These are phyloP conservation scores for Isabelozyma rhagii DNA, from an alignment of 805 yeast genomes.

Conservation along the genomic window DNA sequence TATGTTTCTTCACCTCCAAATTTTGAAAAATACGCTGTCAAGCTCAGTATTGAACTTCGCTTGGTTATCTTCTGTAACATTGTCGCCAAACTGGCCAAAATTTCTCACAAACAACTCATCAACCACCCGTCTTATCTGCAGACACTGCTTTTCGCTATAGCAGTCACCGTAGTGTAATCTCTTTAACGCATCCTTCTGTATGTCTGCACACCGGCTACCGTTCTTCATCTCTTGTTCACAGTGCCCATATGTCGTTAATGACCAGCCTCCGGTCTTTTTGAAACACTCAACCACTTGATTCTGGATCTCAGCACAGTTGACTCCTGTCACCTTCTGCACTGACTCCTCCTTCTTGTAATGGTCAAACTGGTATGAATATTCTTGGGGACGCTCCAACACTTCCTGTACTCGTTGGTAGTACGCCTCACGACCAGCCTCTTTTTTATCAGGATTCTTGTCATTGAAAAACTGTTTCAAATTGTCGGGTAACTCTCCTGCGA, in stretches of 20 bases:
- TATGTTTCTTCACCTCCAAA: constrained; percentile 24
- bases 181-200: constrained; percentile 34
- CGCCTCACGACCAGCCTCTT: constrained; percentile 20
- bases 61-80: constrained; percentile 21
- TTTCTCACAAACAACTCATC: constrained; percentile 33
- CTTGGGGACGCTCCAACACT: constrained; percentile 13
- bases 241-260: constrained; percentile 20
- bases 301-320: constrained; percentile 42
- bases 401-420: constrained; percentile 24
- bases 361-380: constrained; percentile 26
- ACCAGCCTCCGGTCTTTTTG: constrained; percentile 20
- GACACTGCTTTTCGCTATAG: constrained; percentile 31
- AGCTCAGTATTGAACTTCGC: constrained; percentile 25
- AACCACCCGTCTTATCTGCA: constrained; percentile 30
- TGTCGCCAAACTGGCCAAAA: constrained; percentile 37
- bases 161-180: constrained; percentile 35
- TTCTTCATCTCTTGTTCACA: constrained; percentile 29
- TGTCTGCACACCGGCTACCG: constrained; percentile 26
- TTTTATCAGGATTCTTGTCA: constrained; percentile 25
- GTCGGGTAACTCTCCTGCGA: constrained; percentile 32
- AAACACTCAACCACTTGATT: constrained; percentile 34
- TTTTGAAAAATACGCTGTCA: constrained; percentile 24
- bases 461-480: constrained; percentile 29
- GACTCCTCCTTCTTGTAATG: constrained; percentile 26
- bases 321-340: constrained; percentile 19